phyloP scores from a whole-genome alignment of 192 early-diverging fungal genomes.

The Spinellus fusiger region DNA sequence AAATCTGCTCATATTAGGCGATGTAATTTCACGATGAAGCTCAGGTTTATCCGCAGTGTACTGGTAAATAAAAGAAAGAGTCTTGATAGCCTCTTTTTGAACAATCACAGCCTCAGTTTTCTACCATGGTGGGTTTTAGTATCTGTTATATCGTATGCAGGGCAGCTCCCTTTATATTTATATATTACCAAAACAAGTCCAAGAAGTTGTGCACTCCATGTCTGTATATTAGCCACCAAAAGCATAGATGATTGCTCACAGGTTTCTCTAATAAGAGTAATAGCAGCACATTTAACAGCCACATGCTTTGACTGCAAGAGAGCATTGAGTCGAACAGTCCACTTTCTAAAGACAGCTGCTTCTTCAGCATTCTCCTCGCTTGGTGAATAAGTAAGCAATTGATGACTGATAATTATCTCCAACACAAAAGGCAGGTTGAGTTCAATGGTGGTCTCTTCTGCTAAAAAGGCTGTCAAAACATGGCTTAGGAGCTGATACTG shows the following conservation, averaged over 20 bases:
- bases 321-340: conserved; percentile 46
- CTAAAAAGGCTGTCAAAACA: conserved; percentile 32
- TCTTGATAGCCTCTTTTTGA: conserved; percentile 36
- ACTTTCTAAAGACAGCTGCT: conserved; percentile 34
- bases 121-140: conserved; percentile 19
- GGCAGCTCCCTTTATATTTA: neutral
- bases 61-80: conserved; percentile 41
- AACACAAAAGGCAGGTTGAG: conserved; percentile 43
- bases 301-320: conserved; percentile 46
- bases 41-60: conserved; percentile 44
- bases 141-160: neutral
- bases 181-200: conserved; percentile 38
- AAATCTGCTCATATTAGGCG: conserved; percentile 45
- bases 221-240: conserved; percentile 32
- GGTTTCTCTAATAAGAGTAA: conserved; percentile 42
- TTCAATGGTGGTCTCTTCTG: conserved; percentile 31
- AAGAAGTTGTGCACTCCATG: conserved; percentile 41
- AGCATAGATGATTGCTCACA: conserved; percentile 39
- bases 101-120: conserved; percentile 35
- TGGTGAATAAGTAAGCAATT: conserved; percentile 24
- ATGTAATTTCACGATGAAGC: conserved; percentile 48
- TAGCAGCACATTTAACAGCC: conserved; percentile 43
- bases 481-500: conserved; percentile 20
- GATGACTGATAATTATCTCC: conserved; percentile 37
- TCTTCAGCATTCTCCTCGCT: neutral